Conservation (phyloP, 1,139 yeast species). For the Yamadazyma epiphylla region DNA sequence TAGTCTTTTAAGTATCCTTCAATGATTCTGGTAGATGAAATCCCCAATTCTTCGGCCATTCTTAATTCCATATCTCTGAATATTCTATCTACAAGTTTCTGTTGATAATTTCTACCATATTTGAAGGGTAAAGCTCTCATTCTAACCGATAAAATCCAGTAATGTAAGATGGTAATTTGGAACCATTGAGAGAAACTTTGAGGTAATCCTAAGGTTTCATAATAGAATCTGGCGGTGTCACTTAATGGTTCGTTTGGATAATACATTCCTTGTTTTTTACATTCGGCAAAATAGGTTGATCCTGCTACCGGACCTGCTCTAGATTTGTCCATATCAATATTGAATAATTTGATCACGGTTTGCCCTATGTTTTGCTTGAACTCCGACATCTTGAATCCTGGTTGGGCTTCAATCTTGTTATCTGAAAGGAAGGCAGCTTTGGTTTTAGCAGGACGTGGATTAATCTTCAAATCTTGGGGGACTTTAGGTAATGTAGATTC, state of each 20-base stretch:
- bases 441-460: slow-evolving; percentile 38
- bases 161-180: slow-evolving; percentile 84
- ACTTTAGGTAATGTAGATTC: slow-evolving; percentile 48
- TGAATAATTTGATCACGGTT: slow-evolving; percentile 58
- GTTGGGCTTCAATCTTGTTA: slow-evolving; percentile 55
- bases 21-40: slow-evolving; percentile 77
- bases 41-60: slow-evolving; percentile 80
- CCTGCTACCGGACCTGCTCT: slow-evolving; percentile 96
- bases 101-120: slow-evolving; percentile 86
- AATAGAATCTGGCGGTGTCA: slow-evolving; percentile 66
- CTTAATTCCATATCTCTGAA: slow-evolving; percentile 88
- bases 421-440: slow-evolving; percentile 50
- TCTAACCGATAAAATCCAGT: slow-evolving; percentile 90
- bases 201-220: slow-evolving; percentile 77
- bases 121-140: slow-evolving; percentile 95
- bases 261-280: slow-evolving; percentile 79
- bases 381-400: slow-evolving; percentile 53
- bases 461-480: slow-evolving; percentile 35
- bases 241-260: slow-evolving; percentile 67
- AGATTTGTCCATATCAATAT: slow-evolving; percentile 85
- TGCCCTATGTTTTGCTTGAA: slow-evolving; percentile 78
- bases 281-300: slow-evolving; percentile 76
- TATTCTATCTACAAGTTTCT: slow-evolving; percentile 82
- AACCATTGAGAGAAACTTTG: slow-evolving; percentile 91
- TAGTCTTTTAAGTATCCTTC: slow-evolving; percentile 87